Evolutionary conservation across 73 alveolate species (phyloP).

Genomic region (Paramecium sexaurelia): DNA sequence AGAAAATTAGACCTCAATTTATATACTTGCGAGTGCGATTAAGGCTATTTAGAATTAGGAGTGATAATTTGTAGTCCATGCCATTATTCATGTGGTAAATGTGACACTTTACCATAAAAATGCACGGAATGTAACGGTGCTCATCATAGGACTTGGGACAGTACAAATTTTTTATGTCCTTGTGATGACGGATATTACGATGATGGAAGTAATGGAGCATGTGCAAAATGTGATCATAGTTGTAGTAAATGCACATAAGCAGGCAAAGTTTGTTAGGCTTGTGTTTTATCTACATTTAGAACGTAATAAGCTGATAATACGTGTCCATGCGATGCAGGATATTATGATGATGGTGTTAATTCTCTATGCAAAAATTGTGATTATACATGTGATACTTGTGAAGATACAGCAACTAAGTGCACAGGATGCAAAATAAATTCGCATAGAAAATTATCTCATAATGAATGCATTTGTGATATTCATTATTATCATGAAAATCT

Average conservation of each 20-base stretch:
- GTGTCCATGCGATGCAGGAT: constrained; percentile 2
- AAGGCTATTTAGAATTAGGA: neutral
- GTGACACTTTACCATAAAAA: neutral
- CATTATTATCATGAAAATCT: neutral
- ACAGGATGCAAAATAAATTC: neutral
- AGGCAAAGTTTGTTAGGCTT: neutral
- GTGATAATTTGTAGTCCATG: neutral
- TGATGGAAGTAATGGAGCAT: neutral
- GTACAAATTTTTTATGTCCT: neutral
- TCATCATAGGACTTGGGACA: neutral
- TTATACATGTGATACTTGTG: neutral
- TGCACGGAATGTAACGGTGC: neutral
- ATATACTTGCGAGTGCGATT: neutral
- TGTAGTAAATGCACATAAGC: neutral
- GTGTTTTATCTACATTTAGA: neutral
- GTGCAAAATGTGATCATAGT: neutral
- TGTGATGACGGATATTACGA: constrained; percentile 17
- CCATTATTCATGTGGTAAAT: neutral
- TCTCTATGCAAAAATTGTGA: neutral
- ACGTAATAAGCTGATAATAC: neutral
- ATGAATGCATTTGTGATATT: neutral
- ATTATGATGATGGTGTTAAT: neutral
- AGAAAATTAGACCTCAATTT: neutral
- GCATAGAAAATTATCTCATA: neutral
- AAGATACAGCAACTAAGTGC: neutral